Percentiles rank a stretch among this genome's conserved stretches.
Evolutionary conservation across 768 basidiomycete genomes (phyloP).

Genomic region (Kwoniella botswanensis): DNA sequence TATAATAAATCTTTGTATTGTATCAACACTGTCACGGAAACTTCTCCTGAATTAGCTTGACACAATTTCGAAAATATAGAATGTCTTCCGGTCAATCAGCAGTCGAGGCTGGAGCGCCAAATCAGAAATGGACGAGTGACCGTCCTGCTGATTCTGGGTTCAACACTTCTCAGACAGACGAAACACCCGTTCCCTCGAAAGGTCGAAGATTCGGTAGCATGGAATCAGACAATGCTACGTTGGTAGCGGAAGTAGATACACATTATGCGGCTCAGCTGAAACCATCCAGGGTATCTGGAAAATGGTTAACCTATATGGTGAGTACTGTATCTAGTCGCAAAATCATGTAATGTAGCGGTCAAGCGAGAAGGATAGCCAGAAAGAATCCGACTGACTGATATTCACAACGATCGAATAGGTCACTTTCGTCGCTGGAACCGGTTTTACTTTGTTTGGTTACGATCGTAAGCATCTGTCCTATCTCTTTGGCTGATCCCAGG

Average conservation of each 20-base stretch:
- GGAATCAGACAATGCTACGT: not conserved
- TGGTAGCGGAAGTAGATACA: slow-evolving; percentile 13
- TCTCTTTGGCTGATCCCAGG: not conserved
- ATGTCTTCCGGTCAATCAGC: too few species aligned
- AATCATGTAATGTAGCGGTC: not conserved
- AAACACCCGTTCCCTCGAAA: too few species aligned
- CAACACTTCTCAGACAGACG: too few species aligned
- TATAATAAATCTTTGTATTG: too few species aligned
- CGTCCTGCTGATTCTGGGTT: too few species aligned
- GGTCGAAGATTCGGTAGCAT: not conserved
- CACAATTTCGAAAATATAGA: too few species aligned
- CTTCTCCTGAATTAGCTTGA: too few species aligned
- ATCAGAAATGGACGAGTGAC: too few species aligned
- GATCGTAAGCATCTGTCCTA: slow-evolving; percentile 63
- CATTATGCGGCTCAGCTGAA: slow-evolving; percentile 15
- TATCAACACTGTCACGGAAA: too few species aligned
- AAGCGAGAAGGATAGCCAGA: not conserved
- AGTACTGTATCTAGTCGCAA: not conserved
- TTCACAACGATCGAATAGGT: not conserved
- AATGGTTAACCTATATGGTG: slow-evolving; percentile 13
- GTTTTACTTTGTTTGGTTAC: slow-evolving; percentile 66
- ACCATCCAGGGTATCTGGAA: slow-evolving; percentile 1
- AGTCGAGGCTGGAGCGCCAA: too few species aligned
- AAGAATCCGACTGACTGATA: not conserved
- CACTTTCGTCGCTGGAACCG: slow-evolving; percentile 16